Evolutionary conservation across 257 asterid genomes (phyloP).

Genomic region (Solanum bulbocastanum): DNA sequence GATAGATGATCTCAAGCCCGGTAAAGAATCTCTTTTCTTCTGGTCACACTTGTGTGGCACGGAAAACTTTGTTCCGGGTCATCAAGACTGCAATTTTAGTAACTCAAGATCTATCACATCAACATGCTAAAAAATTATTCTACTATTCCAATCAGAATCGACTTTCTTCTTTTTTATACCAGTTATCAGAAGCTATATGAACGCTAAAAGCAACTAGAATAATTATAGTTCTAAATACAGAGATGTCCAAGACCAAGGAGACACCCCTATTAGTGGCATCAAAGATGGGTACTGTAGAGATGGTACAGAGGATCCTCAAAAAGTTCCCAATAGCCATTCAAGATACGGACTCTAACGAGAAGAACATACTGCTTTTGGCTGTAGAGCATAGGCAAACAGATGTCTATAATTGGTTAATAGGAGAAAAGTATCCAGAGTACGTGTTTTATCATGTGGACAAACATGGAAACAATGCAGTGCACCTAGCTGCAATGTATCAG

Average conservation of each 20-base stretch:
- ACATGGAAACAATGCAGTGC: slow-evolving; percentile 35
- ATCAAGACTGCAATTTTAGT: background rate
- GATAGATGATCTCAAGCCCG: background rate
- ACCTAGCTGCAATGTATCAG: slow-evolving; percentile 38
- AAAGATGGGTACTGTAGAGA: slow-evolving; percentile 43
- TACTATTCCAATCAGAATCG: background rate
- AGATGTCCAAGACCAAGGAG: slow-evolving; percentile 4
- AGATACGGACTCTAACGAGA: slow-evolving; percentile 30
- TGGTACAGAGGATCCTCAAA: slow-evolving; percentile 30
- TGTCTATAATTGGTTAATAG: slow-evolving; percentile 16
- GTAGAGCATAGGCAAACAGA: slow-evolving; percentile 37
- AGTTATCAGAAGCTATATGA: background rate
- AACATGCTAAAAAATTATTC: background rate
- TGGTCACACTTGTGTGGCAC: background rate
- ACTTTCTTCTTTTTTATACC: background rate
- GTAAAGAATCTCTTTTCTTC: background rate
- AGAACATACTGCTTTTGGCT: slow-evolving; percentile 46
- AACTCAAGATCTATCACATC: background rate
- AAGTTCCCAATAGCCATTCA: slow-evolving; percentile 37
- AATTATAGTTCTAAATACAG: background rate
- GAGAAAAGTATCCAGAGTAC: slow-evolving; percentile 15
- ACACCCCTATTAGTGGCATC: slow-evolving; percentile 47
- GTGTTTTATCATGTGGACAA: slow-evolving; percentile 35
- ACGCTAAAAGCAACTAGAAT: background rate
- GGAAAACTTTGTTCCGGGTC: background rate